Evolutionary conservation across 306 rosid genomes (phyloP), one percentile per base, ranked within the genome.

Genomic region (Myrica gale): DNA sequence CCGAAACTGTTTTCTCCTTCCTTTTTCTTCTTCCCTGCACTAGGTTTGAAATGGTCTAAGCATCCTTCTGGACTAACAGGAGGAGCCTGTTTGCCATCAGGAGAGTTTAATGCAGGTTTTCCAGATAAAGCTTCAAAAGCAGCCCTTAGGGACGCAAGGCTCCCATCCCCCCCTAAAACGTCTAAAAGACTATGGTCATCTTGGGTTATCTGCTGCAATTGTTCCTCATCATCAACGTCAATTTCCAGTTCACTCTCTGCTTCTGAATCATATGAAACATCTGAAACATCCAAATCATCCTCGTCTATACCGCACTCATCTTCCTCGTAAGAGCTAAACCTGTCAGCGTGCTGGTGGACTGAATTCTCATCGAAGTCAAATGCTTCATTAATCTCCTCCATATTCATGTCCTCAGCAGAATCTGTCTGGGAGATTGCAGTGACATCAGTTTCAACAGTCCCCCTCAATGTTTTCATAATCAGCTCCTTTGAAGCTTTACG

Each of bases 371-470:
- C 68, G 76, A 80, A 67, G 61, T 90, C 97, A 86, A 87, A 92
- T 26, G 97, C 98, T 83, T 92, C 97, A 75, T 79, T 85, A 44
- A 90, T 92, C 82, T 85, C 96, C 52, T 81, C 83, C 79, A 88
- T 82, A 82, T 89, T 81, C 75, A 84, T 66, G 57, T 84, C 84
- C 74, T 82, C 89, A 61, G 72, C 69, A 76, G 85, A 84, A 61
- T 79, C 75, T 42, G 68, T 69, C 77, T 87, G 90, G 7, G 75
- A 72, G 62, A 75, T 76, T 32, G 51, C 54, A 66, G 53, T 43
- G 44, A 55, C 78, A 84, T 78, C 74, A 76, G 67, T 79, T 75
- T 76, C 88, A 13, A 13, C 80, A 72, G 79, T 69, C 63, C 52
- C 84, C 55, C 79, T 81, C 6, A 79, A 79, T 41, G 82, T 82